A percentile compares a stretch with the other conserved stretches of the same genome.
phyloP scores from a whole-genome alignment of 345 rosid species.

The Melaleuca quinquenervia region DNA sequence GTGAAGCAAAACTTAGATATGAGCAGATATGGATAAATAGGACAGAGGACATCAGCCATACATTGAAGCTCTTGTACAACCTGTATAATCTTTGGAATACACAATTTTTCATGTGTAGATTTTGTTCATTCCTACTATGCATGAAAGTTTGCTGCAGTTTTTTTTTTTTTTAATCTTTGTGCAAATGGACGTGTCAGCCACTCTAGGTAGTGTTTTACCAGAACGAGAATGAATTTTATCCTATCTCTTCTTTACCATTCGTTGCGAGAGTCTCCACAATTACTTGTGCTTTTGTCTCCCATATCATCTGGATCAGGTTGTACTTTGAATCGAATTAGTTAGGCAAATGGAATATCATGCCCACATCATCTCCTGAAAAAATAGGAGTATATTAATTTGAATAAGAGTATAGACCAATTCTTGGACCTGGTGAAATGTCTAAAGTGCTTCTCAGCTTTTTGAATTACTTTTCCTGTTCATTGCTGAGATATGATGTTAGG shows the following conservation, averaged over 20 bases:
- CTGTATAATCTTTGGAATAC: background rate
- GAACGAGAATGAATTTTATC: background rate
- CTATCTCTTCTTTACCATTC: background rate
- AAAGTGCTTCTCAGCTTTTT: background rate
- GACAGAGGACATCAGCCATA: background rate
- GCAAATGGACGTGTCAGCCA: background rate
- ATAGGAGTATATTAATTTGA: background rate
- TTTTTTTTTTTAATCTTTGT: background rate
- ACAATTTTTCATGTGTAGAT: background rate
- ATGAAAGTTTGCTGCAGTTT: background rate
- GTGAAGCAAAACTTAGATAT: background rate
- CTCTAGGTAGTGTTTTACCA: background rate
- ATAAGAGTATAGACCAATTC: background rate
- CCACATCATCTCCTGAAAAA: background rate
- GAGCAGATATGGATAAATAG: background rate
- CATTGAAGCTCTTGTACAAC: background rate
- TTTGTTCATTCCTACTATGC: background rate
- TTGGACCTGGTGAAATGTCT: background rate
- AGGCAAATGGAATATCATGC: background rate
- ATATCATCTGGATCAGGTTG: background rate
- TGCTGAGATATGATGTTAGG: background rate
- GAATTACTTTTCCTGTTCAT: background rate
- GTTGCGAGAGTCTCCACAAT: background rate
- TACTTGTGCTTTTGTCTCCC: background rate
- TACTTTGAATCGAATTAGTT: background rate